These are phyloP conservation scores for Adenanthera pavonina DNA, from an alignment of 306 rosid genomes.

Conservation along the genomic window DNA sequence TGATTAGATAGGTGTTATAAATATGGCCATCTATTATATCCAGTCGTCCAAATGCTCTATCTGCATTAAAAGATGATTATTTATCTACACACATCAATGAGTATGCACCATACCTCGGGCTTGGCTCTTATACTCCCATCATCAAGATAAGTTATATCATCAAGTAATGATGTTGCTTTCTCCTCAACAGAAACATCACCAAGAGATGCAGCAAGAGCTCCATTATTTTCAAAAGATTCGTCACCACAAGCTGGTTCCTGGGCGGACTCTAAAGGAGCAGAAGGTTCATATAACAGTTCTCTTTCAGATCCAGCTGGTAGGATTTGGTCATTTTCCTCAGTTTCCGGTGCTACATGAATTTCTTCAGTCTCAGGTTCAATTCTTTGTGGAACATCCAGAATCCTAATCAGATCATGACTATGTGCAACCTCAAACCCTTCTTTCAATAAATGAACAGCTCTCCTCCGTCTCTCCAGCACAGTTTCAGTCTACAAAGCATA, in stretches of 20 bases:
- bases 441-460: conserved; percentile 58
- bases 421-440: conserved; percentile 59
- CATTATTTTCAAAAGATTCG: conserved; percentile 27
- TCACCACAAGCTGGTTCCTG: conserved; percentile 37
- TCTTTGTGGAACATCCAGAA: conserved; percentile 29
- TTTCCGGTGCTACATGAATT: conserved; percentile 33
- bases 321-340: conserved; percentile 40
- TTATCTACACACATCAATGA: conserved; percentile 11
- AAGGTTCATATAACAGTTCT: conserved; percentile 33
- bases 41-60: conserved; percentile 2
- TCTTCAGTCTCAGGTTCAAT: conserved; percentile 53
- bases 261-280: conserved; percentile 44
- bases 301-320: conserved; percentile 35
- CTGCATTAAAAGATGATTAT: conserved; percentile 13
- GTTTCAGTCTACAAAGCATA: conserved; percentile 64
- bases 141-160: conserved; percentile 36
- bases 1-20: not conserved
- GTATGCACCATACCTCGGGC: conserved; percentile 52
- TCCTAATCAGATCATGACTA: conserved; percentile 40
- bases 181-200: conserved; percentile 29
- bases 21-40: not conserved
- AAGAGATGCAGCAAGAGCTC: conserved; percentile 31
- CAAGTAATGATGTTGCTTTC: conserved; percentile 26
- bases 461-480: conserved; percentile 63
- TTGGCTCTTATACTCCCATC: conserved; percentile 37